Evolutionary conservation across 768 basidiomycete species (phyloP), one percentile per base, ranked within the genome.

Genomic region (Xerocomellus dryophilus): DNA sequence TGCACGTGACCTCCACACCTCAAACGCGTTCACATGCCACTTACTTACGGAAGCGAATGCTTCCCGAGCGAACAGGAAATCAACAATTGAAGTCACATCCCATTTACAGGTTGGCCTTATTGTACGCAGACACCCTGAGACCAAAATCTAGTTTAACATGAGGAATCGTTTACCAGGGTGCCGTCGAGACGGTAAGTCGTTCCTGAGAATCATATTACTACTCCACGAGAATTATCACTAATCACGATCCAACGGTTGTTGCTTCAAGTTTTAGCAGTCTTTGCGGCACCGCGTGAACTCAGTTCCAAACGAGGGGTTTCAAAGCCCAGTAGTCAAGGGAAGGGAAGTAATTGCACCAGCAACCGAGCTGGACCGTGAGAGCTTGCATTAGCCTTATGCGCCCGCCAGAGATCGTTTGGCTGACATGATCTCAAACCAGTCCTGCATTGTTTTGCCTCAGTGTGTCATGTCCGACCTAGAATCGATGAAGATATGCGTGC

Each of bases 141-240:
- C 7, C 36, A 14, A 18, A 27, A 25, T 47, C 11, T 10, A 7
- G 18, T 40, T 14, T 42, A 15, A 14, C 32, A 5, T 14, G 17
- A 42, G 38, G 27, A 18, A 6, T 20, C 10, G 4, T 21, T 20
- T 29, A 17, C n/a, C 29, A 12, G 15, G 31, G 31, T 31, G 31
- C 31, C 11, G 3, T 12, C 12, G 25, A 11, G 31, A 31, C 10
- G 46, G 59, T 59, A 15, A 39, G 56, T 40, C 32, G 48, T 60
- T 57, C 51, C 63, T 57, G 63, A 57, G 60, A 62, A 62, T 59
- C 59, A n/a, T 47, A 10, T 20, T 34, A 32, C 43, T 47, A n/a
- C n/a, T n/a, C 31, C 46, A 39, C 34, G 31, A 43, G 46, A 51
- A 47, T 45, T 43, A 32, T 41, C 9, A 38, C 44, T 21, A 29